Percentiles rank a stretch among this genome's conserved stretches.
These are phyloP conservation scores for Globisporangium heterothallicum DNA, from an alignment of 352 stramenopile species.

Conservation along the genomic window DNA sequence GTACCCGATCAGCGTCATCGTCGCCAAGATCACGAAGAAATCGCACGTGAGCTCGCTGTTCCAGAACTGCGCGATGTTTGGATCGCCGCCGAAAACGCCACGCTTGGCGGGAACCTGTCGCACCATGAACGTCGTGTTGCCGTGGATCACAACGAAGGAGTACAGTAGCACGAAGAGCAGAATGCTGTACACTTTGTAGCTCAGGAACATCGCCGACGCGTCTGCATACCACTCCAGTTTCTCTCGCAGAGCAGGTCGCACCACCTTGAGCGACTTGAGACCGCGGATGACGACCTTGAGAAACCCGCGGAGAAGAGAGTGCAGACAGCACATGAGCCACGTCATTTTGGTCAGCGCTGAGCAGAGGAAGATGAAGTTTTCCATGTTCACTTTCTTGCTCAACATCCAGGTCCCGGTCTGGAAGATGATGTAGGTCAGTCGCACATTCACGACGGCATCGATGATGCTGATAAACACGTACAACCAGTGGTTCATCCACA, in stretches of 20 bases:
- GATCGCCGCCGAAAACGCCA: constrained; percentile 24
- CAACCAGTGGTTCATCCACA: constrained; percentile 71
- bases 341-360: constrained; percentile 43
- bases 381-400: constrained; percentile 33
- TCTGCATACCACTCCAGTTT: constrained; percentile 29
- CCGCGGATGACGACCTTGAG: constrained; percentile 40
- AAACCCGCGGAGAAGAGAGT: constrained; percentile 23
- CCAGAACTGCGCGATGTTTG: constrained; percentile 34
- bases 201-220: constrained; percentile 24
- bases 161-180: constrained; percentile 26
- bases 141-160: constrained; percentile 16
- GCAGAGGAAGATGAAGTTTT: constrained; percentile 55
- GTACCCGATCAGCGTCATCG: constrained; percentile 16
- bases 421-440: constrained; percentile 38
- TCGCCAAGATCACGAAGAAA: constrained; percentile 22
- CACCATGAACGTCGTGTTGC: constrained; percentile 30
- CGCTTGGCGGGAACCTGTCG: constrained; percentile 15
- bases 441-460: constrained; percentile 36
- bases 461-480: constrained; percentile 54
- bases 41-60: constrained; percentile 40
- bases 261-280: constrained; percentile 80
- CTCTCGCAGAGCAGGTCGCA: constrained; percentile 11
- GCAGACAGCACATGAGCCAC: constrained; percentile 57
- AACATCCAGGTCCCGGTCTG: constrained; percentile 54
- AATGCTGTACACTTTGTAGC: constrained; percentile 45